A percentile compares a stretch with the other conserved stretches of the same genome.
phyloP scores from a whole-genome alignment of 305 asterid genomes.

The Solanum chacoense region DNA sequence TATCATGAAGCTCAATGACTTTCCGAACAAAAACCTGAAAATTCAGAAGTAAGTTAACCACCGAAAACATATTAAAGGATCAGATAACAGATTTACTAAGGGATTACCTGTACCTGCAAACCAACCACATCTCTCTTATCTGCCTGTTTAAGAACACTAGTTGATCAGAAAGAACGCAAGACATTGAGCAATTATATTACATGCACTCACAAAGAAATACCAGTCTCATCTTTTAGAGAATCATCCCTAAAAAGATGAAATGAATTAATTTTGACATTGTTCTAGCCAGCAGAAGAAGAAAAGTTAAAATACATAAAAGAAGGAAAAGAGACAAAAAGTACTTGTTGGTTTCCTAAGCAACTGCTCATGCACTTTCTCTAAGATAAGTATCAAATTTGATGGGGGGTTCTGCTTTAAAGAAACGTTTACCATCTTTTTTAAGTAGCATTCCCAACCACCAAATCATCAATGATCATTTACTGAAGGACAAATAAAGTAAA shows the following conservation, averaged over 20 bases:
- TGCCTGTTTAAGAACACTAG: conserved; percentile 42
- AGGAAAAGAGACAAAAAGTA: background rate
- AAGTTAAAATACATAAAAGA: background rate
- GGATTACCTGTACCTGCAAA: conserved; percentile 74
- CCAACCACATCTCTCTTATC: conserved; percentile 87
- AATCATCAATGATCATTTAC: background rate
- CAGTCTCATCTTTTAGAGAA: background rate
- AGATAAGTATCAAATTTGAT: background rate
- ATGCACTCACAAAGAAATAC: background rate
- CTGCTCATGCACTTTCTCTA: background rate
- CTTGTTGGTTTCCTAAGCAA: background rate
- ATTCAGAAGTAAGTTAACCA: conserved; percentile 6
- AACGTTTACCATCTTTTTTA: background rate
- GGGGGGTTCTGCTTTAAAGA: background rate
- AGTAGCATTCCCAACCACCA: background rate
- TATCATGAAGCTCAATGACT: conserved; percentile 91
- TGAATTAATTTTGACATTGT: background rate
- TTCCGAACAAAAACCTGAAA: conserved; percentile 80
- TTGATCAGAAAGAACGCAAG: background rate
- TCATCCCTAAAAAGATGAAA: background rate
- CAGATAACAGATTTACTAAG: background rate
- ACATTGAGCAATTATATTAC: background rate
- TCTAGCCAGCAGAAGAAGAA: background rate
- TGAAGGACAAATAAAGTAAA: background rate
- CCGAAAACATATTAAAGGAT: conserved; percentile 1